Conservation (phyloP, 768 basidiomycete genomes). For the Boletus sp. region DNA sequence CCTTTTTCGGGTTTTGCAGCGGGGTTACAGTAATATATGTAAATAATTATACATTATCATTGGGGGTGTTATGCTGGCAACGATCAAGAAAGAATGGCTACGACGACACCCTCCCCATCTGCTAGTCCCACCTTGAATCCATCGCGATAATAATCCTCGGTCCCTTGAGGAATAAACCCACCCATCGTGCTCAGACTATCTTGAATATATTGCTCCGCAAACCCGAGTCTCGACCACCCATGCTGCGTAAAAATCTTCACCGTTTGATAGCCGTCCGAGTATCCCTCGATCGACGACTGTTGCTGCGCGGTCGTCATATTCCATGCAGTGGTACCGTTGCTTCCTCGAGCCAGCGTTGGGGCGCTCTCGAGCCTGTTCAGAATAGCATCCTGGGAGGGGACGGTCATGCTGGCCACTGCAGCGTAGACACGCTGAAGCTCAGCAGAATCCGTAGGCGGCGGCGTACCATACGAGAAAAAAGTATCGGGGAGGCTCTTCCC, state of each 20-base stretch:
- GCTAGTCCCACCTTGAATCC: constrained; percentile 16
- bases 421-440: constrained; percentile 21
- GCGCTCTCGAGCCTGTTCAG: constrained; percentile 4
- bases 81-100: constrained; percentile 4
- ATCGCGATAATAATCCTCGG: constrained; percentile 6
- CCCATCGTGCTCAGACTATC: constrained; percentile 37
- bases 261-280: constrained; percentile 55
- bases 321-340: not conserved
- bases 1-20: not conserved
- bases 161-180: constrained; percentile 4
- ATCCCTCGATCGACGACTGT: constrained; percentile 38
- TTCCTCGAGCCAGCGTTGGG: not conserved
- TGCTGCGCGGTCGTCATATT: constrained; percentile 11
- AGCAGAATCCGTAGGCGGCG: constrained; percentile 18
- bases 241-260: constrained; percentile 52
- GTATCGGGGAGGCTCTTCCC: constrained; percentile 52
- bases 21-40: not conserved
- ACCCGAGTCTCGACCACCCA: constrained; percentile 53
- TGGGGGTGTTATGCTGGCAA: too few species aligned
- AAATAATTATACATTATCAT: not conserved
- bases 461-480: constrained; percentile 52
- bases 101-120: constrained; percentile 13
- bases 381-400: constrained; percentile 14
- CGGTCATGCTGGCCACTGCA: constrained; percentile 11
- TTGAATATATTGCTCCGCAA: constrained; percentile 55